These are phyloP conservation scores for Acacia concinna DNA, from an alignment of 331 rosid species.

Conservation along the genomic window DNA sequence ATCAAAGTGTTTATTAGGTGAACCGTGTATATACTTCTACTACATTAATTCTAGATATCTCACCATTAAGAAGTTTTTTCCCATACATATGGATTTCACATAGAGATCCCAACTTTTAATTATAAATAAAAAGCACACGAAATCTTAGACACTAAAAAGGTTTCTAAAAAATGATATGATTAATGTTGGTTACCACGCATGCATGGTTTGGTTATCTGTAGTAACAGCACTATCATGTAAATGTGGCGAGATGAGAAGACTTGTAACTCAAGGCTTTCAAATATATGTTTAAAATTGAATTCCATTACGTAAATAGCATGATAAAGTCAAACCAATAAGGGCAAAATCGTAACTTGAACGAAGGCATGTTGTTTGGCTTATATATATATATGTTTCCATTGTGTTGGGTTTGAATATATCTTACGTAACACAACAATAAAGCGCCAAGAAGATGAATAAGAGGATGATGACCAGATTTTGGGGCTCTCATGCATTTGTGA, in stretches of 20 bases:
- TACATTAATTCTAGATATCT: background rate
- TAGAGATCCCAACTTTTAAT: background rate
- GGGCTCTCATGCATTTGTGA: slow-evolving; percentile 30
- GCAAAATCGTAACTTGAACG: slow-evolving; percentile 25
- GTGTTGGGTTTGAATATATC: background rate
- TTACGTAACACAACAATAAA: slow-evolving; percentile 28
- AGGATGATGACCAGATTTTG: slow-evolving; percentile 35
- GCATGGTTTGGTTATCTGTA: background rate
- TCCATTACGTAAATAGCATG: background rate
- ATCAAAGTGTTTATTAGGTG: background rate
- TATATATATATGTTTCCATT: background rate
- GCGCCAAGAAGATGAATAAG: slow-evolving; percentile 36
- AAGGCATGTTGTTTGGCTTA: background rate
- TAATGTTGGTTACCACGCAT: background rate
- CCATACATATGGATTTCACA: background rate
- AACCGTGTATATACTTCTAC: background rate
- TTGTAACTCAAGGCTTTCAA: background rate
- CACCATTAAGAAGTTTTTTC: background rate
- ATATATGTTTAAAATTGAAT: background rate
- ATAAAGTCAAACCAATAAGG: slow-evolving; percentile 40
- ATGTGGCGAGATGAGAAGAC: slow-evolving; percentile 8
- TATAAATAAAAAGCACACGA: background rate
- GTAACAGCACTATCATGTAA: background rate
- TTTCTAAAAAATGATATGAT: background rate
- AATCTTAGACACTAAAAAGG: background rate